phyloP scores from a whole-genome alignment of 2,329 filamentous ascomycete genomes.

The Nigrospora oryzae region DNA sequence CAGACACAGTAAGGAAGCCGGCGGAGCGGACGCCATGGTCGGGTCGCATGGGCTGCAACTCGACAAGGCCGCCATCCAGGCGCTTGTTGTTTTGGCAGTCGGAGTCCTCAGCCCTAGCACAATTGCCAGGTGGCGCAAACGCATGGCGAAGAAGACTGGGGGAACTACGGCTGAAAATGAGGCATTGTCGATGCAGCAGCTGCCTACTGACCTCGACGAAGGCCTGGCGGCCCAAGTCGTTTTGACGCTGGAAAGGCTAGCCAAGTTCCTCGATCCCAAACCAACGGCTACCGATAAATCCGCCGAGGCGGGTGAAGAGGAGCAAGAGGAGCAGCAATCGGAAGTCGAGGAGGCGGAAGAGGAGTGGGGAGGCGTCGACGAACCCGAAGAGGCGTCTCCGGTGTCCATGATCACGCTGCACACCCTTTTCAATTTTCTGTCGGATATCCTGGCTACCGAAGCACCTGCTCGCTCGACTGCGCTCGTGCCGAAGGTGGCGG shows the following conservation, averaged over 20 bases:
- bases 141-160: conserved; percentile 11
- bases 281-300: conserved; percentile 33
- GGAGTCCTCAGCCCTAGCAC: conserved; percentile 28
- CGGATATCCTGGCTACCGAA: conserved; percentile 71
- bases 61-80: conserved; percentile 53
- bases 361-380: conserved; percentile 23
- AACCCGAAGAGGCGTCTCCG: conserved; percentile 18
- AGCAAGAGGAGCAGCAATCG: conserved; percentile 33
- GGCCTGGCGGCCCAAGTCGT: conserved; percentile 70
- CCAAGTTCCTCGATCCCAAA: conserved; percentile 54
- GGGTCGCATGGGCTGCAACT: conserved; percentile 67
- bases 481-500: conserved; percentile 66
- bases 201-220: conserved; percentile 47
- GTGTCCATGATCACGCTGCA: conserved; percentile 44
- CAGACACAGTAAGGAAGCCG: conserved; percentile 45
- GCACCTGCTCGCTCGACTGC: conserved; percentile 52
- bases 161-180: conserved; percentile 4
- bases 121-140: conserved; percentile 19
- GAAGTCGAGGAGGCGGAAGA: conserved; percentile 32
- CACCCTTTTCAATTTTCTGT: conserved; percentile 72
- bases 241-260: conserved; percentile 78
- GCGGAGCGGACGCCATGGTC: conserved; percentile 49
- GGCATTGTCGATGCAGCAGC: neutral
- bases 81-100: conserved; percentile 32
- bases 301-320: conserved; percentile 31